Evolutionary conservation across 257 asterid species (phyloP).

Genomic region (Scutellaria barbata): DNA sequence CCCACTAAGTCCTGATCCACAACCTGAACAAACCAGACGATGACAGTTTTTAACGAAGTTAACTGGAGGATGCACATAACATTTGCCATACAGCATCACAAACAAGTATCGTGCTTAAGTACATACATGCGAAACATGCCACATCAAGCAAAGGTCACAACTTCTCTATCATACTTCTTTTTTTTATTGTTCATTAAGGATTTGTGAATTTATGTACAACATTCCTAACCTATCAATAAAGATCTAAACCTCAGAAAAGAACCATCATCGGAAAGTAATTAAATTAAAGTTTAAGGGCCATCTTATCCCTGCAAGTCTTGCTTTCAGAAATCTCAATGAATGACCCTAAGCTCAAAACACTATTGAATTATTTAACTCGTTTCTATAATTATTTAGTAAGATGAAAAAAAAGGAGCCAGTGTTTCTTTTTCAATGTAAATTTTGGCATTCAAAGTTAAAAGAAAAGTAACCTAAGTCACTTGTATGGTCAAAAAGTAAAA

Average conservation of each 20-base stretch:
- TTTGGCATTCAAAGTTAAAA: slow-evolving; percentile 2
- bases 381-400: not conserved
- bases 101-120: slow-evolving; percentile 8
- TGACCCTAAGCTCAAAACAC: not conserved
- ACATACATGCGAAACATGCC: slow-evolving; percentile 4
- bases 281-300: not conserved
- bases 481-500: not conserved
- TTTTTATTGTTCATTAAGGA: not conserved
- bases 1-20: slow-evolving; percentile 98
- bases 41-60: slow-evolving; percentile 3
- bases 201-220: not conserved
- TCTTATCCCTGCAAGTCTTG: not conserved
- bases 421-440: not conserved
- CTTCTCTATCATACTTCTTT: not conserved
- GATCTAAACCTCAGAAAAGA: not conserved
- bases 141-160: slow-evolving; percentile 11
- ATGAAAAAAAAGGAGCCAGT: not conserved
- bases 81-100: not conserved
- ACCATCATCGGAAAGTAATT: not conserved
- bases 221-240: not conserved
- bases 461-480: not conserved
- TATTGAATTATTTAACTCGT: not conserved
- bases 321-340: not conserved
- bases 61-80: slow-evolving; percentile 4
- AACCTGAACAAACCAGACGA: slow-evolving; percentile 55